Percentiles rank a stretch among this genome's conserved stretches.
phyloP scores from a whole-genome alignment of 2,329 filamentous ascomycete genomes.

The Xylaria sp. region DNA sequence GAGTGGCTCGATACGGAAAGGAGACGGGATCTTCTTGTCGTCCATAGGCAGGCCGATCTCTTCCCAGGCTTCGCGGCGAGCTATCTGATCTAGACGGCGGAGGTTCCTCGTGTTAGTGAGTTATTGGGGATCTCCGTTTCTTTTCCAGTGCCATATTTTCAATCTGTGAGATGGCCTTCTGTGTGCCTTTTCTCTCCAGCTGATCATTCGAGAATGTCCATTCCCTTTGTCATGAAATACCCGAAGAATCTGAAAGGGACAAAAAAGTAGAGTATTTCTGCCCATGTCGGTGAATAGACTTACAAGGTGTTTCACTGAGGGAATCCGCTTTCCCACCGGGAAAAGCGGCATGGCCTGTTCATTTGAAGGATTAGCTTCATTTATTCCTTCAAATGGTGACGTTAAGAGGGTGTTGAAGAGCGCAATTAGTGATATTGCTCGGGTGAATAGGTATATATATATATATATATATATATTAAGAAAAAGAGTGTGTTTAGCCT shows the following conservation, averaged over 20 bases:
- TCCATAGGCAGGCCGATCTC: slow-evolving; percentile 87
- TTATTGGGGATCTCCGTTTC: background rate
- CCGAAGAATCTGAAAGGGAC: background rate
- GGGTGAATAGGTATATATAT: background rate
- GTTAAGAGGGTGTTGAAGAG: background rate
- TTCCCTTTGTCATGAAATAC: background rate
- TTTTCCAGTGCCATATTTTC: background rate
- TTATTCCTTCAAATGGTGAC: background rate
- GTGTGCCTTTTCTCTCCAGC: background rate
- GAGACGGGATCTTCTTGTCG: slow-evolving; percentile 70
- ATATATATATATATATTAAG: background rate
- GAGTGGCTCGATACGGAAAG: slow-evolving; percentile 86
- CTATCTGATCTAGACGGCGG: slow-evolving; percentile 70
- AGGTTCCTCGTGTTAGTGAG: background rate
- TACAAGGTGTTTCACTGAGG: slow-evolving; percentile 65
- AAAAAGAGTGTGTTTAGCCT: slow-evolving; percentile 22
- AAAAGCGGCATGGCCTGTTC: slow-evolving; percentile 76
- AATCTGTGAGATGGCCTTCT: background rate
- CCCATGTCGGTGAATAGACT: slow-evolving; percentile 29
- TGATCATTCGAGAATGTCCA: background rate
- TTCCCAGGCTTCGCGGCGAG: slow-evolving; percentile 87
- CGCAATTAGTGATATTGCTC: background rate
- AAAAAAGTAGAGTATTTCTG: background rate
- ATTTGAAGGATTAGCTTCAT: background rate
- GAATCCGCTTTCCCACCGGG: slow-evolving; percentile 77